A percentile compares a stretch with the other conserved stretches of the same genome.
These are phyloP conservation scores for Murraya paniculata DNA, from an alignment of 345 rosid genomes.

Conservation along the genomic window DNA sequence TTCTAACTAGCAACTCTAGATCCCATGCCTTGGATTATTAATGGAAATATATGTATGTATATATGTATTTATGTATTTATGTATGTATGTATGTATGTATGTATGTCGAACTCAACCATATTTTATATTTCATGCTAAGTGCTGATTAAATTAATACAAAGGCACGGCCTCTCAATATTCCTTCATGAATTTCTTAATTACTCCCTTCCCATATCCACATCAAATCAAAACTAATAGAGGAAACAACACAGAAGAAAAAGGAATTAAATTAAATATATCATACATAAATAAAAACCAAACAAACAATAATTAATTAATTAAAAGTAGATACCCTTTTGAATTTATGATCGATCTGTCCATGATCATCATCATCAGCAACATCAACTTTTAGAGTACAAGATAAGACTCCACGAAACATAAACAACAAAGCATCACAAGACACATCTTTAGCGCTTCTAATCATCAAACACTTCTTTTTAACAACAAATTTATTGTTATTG, in stretches of 20 bases:
- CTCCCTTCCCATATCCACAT: no score
- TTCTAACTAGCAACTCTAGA: background rate
- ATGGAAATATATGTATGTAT: no score
- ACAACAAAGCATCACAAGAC: slow-evolving; percentile 35
- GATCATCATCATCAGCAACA: slow-evolving; percentile 30
- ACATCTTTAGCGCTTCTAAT: slow-evolving; percentile 18
- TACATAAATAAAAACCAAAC: background rate
- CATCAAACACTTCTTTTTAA: slow-evolving; percentile 6
- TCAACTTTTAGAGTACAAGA: slow-evolving; percentile 44
- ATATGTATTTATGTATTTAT: no score
- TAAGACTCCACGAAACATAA: slow-evolving; percentile 35
- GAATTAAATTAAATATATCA: background rate
- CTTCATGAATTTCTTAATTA: no score
- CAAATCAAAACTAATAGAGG: no score
- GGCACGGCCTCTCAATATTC: no score
- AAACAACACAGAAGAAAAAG: background rate
- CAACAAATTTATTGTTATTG: background rate
- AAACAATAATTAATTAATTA: background rate
- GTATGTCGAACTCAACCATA: no score
- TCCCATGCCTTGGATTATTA: background rate
- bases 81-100: no score
- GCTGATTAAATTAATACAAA: no score
- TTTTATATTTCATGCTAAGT: no score
- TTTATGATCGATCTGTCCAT: background rate
- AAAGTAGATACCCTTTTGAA: background rate